These are phyloP conservation scores for Suhomyces bolitotheri DNA, from an alignment of 1,139 yeast species.

Conservation along the genomic window DNA sequence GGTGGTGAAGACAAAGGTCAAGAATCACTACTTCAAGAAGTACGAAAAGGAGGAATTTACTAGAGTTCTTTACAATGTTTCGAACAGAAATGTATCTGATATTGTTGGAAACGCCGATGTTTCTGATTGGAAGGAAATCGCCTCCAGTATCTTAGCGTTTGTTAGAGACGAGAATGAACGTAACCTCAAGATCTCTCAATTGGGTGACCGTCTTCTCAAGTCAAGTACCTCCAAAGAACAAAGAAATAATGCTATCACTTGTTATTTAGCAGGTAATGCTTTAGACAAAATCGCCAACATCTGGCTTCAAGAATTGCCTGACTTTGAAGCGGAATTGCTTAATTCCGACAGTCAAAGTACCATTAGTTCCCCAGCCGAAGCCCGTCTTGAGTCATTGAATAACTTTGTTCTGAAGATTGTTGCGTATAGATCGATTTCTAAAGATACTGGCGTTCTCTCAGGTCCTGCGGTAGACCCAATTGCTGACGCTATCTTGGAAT, in stretches of 20 bases:
- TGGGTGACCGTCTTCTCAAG: slow-evolving; percentile 63
- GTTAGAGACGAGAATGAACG: slow-evolving; percentile 48
- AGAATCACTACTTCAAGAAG: slow-evolving; percentile 65
- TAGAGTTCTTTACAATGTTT: slow-evolving; percentile 69
- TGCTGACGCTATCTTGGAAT: slow-evolving; percentile 68
- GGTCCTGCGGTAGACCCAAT: slow-evolving; percentile 54
- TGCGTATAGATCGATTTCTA: slow-evolving; percentile 62
- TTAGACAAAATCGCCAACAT: slow-evolving; percentile 75
- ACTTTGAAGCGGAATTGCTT: slow-evolving; percentile 54
- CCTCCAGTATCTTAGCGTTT: slow-evolving; percentile 66
- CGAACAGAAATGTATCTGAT: slow-evolving; percentile 64
- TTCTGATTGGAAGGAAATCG: slow-evolving; percentile 78
- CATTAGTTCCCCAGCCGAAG: slow-evolving; percentile 70
- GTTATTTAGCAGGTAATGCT: slow-evolving; percentile 81
- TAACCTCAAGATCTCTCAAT: slow-evolving; percentile 55
- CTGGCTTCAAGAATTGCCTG: slow-evolving; percentile 79
- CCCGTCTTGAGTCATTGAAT: slow-evolving; percentile 79
- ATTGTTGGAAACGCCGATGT: slow-evolving; percentile 78
- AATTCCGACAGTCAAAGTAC: slow-evolving; percentile 36
- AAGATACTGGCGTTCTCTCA: slow-evolving; percentile 38
- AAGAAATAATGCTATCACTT: slow-evolving; percentile 73
- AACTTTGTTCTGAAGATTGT: slow-evolving; percentile 83
- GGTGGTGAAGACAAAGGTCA: slow-evolving; percentile 62
- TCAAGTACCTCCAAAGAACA: slow-evolving; percentile 26
- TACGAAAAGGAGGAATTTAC: slow-evolving; percentile 60